Conservation (phyloP, 345 rosid species). For the Psidium guajava region DNA sequence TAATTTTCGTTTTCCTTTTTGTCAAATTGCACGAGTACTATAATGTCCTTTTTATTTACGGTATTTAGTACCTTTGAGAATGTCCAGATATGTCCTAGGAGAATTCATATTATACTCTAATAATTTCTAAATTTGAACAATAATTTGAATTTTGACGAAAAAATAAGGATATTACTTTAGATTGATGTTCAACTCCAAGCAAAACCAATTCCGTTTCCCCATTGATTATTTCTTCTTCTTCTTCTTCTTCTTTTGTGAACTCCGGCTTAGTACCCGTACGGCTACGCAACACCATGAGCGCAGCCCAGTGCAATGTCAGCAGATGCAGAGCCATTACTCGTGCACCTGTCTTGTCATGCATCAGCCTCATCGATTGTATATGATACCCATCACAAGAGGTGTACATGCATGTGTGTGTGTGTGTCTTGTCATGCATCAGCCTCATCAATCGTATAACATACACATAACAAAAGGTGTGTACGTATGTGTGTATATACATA, state of each 20-base stretch:
- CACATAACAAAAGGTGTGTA: too few species aligned
- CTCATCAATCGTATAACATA: too few species aligned
- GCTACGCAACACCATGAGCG: background rate
- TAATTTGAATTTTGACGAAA: background rate
- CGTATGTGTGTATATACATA: too few species aligned
- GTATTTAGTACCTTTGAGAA: background rate
- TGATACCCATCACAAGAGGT: background rate
- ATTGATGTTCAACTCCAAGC: background rate
- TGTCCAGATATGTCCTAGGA: background rate
- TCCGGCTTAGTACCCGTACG: background rate
- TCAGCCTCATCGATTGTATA: background rate
- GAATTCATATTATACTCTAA: background rate
- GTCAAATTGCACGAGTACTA: accelerated
- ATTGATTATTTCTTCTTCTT: background rate
- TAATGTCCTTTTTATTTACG: background rate
- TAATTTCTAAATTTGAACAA: background rate
- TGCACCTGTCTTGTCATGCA: background rate
- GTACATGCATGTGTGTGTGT: too few species aligned
- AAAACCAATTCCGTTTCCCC: background rate
- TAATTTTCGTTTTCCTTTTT: background rate
- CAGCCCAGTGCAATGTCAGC: background rate
- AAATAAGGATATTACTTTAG: background rate
- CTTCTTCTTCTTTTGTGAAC: background rate
- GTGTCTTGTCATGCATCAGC: too few species aligned
- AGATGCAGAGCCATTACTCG: background rate